Evolutionary conservation across 2,329 filamentous ascomycete genomes (phyloP).

Genomic region (Pyrenophora graminea): DNA sequence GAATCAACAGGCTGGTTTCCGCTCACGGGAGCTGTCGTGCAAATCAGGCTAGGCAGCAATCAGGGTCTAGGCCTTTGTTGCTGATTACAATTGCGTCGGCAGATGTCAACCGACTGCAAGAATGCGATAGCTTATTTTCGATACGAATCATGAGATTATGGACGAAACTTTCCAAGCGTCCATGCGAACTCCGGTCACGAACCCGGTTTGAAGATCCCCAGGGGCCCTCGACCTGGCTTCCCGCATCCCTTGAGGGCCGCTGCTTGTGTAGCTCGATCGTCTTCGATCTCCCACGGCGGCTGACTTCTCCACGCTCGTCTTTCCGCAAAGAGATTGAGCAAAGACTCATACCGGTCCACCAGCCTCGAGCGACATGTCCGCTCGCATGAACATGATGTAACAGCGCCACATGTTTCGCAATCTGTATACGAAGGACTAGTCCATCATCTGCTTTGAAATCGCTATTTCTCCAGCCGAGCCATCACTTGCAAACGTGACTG

Average conservation of each 20-base stretch:
- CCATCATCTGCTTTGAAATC: slow-evolving; percentile 40
- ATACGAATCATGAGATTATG: slow-evolving; percentile 1
- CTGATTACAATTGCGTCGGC: slow-evolving; percentile 5
- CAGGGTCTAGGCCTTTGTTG: slow-evolving; percentile 9
- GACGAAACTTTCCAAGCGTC: slow-evolving; percentile 7
- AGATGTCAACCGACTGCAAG: slow-evolving; percentile 1
- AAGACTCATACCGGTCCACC: slow-evolving; percentile 19
- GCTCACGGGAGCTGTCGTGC: slow-evolving; percentile 14
- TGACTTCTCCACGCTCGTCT: neutral
- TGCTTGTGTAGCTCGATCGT: slow-evolving; percentile 26
- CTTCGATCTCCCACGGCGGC: slow-evolving; percentile 15
- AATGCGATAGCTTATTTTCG: slow-evolving; percentile 1
- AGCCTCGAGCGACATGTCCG: slow-evolving; percentile 5
- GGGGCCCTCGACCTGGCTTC: slow-evolving; percentile 47
- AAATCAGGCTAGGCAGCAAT: slow-evolving; percentile 15
- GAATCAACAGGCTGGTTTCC: slow-evolving; percentile 19
- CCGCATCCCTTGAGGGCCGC: slow-evolving; percentile 42
- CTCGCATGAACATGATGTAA: slow-evolving; percentile 19
- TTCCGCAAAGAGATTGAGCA: neutral
- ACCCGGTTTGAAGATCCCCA: slow-evolving; percentile 39
- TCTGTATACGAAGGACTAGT: slow-evolving; percentile 19
- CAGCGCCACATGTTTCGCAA: slow-evolving; percentile 30
- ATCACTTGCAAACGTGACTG: slow-evolving; percentile 43
- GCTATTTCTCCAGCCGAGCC: slow-evolving; percentile 38
- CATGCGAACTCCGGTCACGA: slow-evolving; percentile 18